Conservation (phyloP, 371 early-diverging fungal species). For the Rhizopus sp. region DNA sequence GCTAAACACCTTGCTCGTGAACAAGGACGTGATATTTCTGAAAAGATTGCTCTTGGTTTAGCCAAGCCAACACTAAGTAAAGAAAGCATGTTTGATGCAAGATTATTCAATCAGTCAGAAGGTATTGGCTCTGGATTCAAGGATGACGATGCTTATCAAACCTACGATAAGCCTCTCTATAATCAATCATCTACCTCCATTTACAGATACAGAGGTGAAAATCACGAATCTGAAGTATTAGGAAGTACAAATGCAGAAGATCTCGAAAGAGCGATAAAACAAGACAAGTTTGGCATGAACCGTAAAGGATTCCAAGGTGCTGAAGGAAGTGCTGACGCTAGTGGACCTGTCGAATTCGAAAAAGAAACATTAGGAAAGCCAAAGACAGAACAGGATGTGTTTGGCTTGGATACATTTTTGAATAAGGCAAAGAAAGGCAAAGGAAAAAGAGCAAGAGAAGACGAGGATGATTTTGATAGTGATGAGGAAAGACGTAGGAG, state of each 20-base stretch:
- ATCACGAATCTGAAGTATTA: constrained; percentile 66
- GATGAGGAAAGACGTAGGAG: constrained; percentile 23
- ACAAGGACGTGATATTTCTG: constrained; percentile 93
- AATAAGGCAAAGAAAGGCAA: constrained; percentile 54
- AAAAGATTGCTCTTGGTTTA: constrained; percentile 95
- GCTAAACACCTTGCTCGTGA: constrained; percentile 77
- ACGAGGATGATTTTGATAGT: constrained; percentile 11
- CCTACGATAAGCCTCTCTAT: constrained; percentile 93
- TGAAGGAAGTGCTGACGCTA: constrained; percentile 53
- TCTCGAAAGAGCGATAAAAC: constrained; percentile 67
- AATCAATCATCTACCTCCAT: constrained; percentile 69
- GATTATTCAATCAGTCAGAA: constrained; percentile 90
- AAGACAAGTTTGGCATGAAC: constrained; percentile 69
- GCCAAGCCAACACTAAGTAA: constrained; percentile 87
- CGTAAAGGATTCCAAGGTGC: constrained; percentile 70
- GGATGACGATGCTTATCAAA: constrained; percentile 84
- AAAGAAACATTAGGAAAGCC: constrained; percentile 53
- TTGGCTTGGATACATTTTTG: constrained; percentile 65
- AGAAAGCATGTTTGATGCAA: constrained; percentile 92
- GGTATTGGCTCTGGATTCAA: constrained; percentile 88
- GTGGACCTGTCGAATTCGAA: constrained; percentile 95
- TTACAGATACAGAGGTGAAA: constrained; percentile 78
- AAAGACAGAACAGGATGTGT: constrained; percentile 48
- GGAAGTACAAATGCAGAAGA: constrained; percentile 72
- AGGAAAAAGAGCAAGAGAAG: constrained; percentile 26